Evolutionary conservation across 2,329 filamentous ascomycete genomes (phyloP).

Genomic region (Alternaria hordeiaustralica): DNA sequence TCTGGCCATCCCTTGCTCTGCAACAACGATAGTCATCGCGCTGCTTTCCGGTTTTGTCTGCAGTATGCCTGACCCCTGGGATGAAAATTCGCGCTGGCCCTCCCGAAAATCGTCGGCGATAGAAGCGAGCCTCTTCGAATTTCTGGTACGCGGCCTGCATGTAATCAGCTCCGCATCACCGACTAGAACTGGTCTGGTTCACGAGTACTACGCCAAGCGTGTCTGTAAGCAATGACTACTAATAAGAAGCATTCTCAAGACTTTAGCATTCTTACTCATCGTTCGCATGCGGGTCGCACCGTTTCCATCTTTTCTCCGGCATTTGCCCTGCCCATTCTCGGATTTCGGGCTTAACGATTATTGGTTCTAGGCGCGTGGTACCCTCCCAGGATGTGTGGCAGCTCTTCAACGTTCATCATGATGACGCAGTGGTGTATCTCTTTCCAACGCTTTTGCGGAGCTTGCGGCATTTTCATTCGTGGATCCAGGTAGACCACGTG

Average conservation of each 20-base stretch:
- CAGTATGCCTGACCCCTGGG: background rate
- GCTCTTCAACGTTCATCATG: conserved; percentile 13
- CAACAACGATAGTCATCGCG: conserved; percentile 7
- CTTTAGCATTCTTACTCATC: conserved; percentile 2
- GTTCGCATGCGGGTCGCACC: background rate
- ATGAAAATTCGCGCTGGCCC: background rate
- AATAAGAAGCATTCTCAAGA: background rate
- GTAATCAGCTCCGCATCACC: background rate
- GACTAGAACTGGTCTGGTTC: background rate
- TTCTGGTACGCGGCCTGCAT: background rate
- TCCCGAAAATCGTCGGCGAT: background rate
- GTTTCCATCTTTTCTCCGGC: background rate
- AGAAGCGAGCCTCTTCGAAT: background rate
- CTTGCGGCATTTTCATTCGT: conserved; percentile 9
- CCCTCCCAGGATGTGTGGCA: background rate
- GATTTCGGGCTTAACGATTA: background rate
- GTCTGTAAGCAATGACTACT: background rate
- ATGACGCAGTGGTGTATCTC: conserved; percentile 20
- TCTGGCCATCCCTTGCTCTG: background rate
- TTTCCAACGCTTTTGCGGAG: background rate
- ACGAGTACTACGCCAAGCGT: background rate
- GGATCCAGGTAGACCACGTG: background rate
- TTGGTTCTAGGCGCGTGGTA: background rate
- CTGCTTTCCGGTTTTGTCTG: conserved; percentile 1
- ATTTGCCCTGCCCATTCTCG: background rate